Evolutionary conservation across 371 early-diverging fungal genomes (phyloP).

Genomic region (Mucor plumbeus): DNA sequence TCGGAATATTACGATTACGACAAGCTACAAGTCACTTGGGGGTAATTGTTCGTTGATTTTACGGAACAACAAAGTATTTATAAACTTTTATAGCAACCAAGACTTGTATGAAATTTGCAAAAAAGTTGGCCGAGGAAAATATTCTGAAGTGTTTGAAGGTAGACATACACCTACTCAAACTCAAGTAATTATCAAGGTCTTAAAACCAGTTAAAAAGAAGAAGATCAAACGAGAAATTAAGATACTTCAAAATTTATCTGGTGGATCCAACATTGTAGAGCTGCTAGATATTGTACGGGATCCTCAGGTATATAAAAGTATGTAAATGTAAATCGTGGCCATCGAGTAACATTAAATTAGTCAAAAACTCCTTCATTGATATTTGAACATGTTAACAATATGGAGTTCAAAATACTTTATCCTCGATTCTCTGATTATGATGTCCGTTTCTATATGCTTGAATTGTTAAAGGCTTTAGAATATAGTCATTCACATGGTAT

Average conservation of each 20-base stretch:
- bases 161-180: slow-evolving; percentile 74
- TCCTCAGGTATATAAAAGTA: slow-evolving; percentile 65
- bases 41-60: slow-evolving; percentile 12
- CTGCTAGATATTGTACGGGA: slow-evolving; percentile 97
- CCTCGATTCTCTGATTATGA: slow-evolving; percentile 89
- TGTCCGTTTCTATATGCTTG: slow-evolving; percentile 94
- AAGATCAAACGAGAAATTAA: slow-evolving; percentile 99
- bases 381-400: slow-evolving; percentile 93
- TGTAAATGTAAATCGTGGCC: background rate
- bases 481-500: slow-evolving; percentile 98
- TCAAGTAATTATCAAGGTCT: slow-evolving; percentile 97
- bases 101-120: slow-evolving; percentile 97
- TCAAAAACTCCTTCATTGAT: slow-evolving; percentile 96
- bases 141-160: slow-evolving; percentile 99
- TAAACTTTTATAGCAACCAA: slow-evolving; percentile 36
- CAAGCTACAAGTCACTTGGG: slow-evolving; percentile 26
- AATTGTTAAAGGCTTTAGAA: slow-evolving; percentile 96
- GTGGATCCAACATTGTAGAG: slow-evolving; percentile 93
- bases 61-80: background rate
- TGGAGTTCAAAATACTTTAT: slow-evolving; percentile 75
- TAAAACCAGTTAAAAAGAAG: slow-evolving; percentile 99
- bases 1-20: slow-evolving; percentile 33
- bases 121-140: slow-evolving; percentile 99
- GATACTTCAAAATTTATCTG: slow-evolving; percentile 96
- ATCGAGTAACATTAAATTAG: slow-evolving; percentile 19